A percentile compares a stretch with the other conserved stretches of the same genome.
These are phyloP conservation scores for Glarea lozoyensis DNA, from an alignment of 495 filamentous ascomycete genomes.

Conservation along the genomic window DNA sequence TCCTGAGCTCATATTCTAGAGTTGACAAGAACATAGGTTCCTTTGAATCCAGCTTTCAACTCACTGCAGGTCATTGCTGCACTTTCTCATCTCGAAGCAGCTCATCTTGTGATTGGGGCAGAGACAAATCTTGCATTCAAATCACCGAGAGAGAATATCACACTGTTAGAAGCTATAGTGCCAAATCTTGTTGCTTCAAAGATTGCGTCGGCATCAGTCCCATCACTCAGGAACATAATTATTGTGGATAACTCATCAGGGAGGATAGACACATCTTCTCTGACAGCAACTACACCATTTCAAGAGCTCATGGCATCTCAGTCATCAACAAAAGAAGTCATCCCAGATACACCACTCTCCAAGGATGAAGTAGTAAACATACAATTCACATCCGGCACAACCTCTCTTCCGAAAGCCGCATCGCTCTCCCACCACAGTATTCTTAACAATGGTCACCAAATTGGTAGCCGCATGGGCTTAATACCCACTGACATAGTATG, in stretches of 20 bases:
- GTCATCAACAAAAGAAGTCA: constrained; percentile 14
- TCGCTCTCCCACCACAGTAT: constrained; percentile 79
- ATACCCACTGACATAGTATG: constrained; percentile 64
- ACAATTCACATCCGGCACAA: constrained; percentile 95
- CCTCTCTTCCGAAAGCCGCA: constrained; percentile 81
- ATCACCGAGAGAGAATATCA: constrained; percentile 58
- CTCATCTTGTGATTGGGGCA: constrained; percentile 72
- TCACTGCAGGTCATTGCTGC: constrained; percentile 67
- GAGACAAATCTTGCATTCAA: constrained; percentile 84
- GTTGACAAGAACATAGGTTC: constrained; percentile 53
- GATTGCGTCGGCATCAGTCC: constrained; percentile 56
- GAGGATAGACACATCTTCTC: constrained; percentile 37
- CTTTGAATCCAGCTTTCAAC: constrained; percentile 90
- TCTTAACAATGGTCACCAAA: constrained; percentile 80
- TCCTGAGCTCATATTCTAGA: too few species aligned
- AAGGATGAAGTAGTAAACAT: constrained; percentile 80
- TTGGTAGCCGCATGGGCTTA: constrained; percentile 76
- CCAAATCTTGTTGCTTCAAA: constrained; percentile 43
- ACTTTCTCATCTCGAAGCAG: constrained; percentile 62
- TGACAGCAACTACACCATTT: constrained; percentile 13
- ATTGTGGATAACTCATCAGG: constrained; percentile 72
- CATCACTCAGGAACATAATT: constrained; percentile 61
- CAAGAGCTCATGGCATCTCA: constrained; percentile 1
- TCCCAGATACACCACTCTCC: constrained; percentile 41
- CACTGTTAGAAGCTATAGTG: constrained; percentile 56